Evolutionary conservation across 805 yeast genomes (phyloP).

Genomic region (Wickerhamiella domercqiae): DNA sequence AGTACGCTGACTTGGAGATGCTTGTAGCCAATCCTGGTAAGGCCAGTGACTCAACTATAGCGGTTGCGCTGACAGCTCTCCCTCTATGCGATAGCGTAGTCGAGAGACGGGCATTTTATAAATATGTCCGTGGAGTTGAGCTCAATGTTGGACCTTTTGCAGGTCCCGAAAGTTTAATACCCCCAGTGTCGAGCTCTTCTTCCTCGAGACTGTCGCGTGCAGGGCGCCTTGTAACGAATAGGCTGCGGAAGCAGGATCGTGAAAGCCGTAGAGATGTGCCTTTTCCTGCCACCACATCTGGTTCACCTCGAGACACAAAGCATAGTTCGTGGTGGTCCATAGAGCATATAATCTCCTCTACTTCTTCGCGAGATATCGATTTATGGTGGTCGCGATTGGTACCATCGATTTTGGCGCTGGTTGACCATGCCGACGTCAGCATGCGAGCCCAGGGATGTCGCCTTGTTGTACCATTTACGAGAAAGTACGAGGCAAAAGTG

Average conservation of each 20-base stretch:
- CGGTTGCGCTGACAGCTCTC: not conserved
- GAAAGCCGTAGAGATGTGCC: no score
- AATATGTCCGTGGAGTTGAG: no score
- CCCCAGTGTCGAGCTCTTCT: no score
- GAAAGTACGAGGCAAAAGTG: slow-evolving; percentile 6
- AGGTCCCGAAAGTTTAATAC: no score
- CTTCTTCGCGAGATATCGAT: slow-evolving; percentile 1
- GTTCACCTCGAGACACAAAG: no score
- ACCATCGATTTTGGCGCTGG: slow-evolving; percentile 20
- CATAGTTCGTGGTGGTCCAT: no score
- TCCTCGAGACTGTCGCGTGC: no score
- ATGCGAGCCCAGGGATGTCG: slow-evolving; percentile 17
- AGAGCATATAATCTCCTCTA: not conserved
- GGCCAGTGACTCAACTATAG: not conserved
- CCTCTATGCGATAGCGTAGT: not conserved
- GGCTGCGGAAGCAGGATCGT: no score
- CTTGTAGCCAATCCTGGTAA: not conserved
- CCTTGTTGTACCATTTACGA: slow-evolving; percentile 8
- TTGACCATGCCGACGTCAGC: slow-evolving; percentile 19
- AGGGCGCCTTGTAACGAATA: no score
- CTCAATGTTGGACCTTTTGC: no score
- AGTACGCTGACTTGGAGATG: not conserved
- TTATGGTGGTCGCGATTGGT: slow-evolving; percentile 21
- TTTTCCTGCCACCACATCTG: no score
- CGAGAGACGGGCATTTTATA: not conserved